Percentiles rank a stretch among this genome's conserved stretches.
These are phyloP conservation scores for Phytophthora colocasiae DNA, from an alignment of 352 stramenopile genomes.

Conservation along the genomic window DNA sequence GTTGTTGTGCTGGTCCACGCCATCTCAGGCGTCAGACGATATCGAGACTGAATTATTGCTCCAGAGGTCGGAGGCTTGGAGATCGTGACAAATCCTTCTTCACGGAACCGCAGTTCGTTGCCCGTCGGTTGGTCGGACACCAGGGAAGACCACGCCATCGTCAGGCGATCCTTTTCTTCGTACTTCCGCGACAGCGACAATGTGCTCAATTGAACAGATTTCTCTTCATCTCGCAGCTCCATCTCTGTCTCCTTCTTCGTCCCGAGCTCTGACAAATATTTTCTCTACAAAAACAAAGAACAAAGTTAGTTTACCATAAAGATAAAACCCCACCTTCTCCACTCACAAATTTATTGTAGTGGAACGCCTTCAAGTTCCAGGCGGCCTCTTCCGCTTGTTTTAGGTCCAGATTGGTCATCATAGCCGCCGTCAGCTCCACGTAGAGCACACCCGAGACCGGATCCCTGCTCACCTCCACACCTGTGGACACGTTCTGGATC, in stretches of 20 bases:
- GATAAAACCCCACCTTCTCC: neutral
- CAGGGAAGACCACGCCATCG: slow-evolving; percentile 20
- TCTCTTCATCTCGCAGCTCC: slow-evolving; percentile 23
- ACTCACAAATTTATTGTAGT: slow-evolving; percentile 27
- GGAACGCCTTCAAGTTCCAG: slow-evolving; percentile 14
- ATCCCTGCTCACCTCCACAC: slow-evolving; percentile 20
- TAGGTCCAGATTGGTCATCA: slow-evolving; percentile 5
- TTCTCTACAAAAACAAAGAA: slow-evolving; percentile 15
- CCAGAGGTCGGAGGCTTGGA: slow-evolving; percentile 3
- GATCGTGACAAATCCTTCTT: slow-evolving; percentile 24
- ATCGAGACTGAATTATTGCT: slow-evolving; percentile 21
- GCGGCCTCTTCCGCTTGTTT: slow-evolving; percentile 3
- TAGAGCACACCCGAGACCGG: slow-evolving; percentile 11
- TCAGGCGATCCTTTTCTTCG: slow-evolving; percentile 15
- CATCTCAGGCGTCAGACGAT: slow-evolving; percentile 26
- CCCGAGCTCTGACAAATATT: slow-evolving; percentile 30
- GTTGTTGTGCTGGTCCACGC: neutral
- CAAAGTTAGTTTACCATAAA: slow-evolving; percentile 2
- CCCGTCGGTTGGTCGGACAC: slow-evolving; percentile 20
- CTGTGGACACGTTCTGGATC: slow-evolving; percentile 6
- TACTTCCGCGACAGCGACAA: slow-evolving; percentile 23
- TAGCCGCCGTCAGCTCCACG: slow-evolving; percentile 20
- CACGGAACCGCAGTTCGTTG: slow-evolving; percentile 16
- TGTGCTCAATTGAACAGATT: slow-evolving; percentile 10
- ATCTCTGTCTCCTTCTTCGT: slow-evolving; percentile 28